A percentile compares a stretch with the other conserved stretches of the same genome.
Conservation (phyloP, 768 basidiomycete genomes). For the Peribolospora baueri region DNA sequence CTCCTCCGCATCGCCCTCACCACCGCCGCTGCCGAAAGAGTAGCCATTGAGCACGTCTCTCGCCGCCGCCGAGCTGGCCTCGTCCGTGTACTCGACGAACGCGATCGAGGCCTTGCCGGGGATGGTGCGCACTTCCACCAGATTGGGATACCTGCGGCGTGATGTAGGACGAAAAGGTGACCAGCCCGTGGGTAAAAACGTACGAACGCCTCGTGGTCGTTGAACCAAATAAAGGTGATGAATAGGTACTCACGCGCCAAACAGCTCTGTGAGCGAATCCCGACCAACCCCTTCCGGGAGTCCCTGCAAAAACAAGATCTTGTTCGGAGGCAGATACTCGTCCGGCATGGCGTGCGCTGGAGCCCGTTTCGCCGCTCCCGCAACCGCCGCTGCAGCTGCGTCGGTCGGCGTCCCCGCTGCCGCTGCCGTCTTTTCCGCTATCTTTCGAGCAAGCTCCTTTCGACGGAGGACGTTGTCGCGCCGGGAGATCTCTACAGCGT, state of each 20-base stretch:
- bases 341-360: constrained; percentile 47
- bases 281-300: constrained; percentile 79
- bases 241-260: constrained; percentile 47
- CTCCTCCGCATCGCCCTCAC: constrained; percentile 30
- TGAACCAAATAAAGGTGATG: neutral
- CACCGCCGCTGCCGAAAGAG: constrained; percentile 29
- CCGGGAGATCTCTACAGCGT: neutral
- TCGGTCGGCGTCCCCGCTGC: constrained; percentile 26
- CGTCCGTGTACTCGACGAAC: constrained; percentile 94
- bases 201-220: too few relatives aligned
- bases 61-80: constrained; percentile 64
- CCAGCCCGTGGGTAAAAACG: too few relatives aligned
- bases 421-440: constrained; percentile 40
- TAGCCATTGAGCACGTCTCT: constrained; percentile 94
- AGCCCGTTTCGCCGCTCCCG: constrained; percentile 47
- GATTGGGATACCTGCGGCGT: constrained; percentile 53
- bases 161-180: neutral
- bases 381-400: constrained; percentile 30
- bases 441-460: constrained; percentile 59
- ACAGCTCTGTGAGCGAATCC: constrained; percentile 68
- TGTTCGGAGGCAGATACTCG: constrained; percentile 98
- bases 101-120: constrained; percentile 93
- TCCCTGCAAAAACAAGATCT: constrained; percentile 94
- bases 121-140: constrained; percentile 94
- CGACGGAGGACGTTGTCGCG: constrained; percentile 4